These are phyloP conservation scores for Capronia epimyces DNA, from an alignment of 2,329 filamentous ascomycete species.

Conservation along the genomic window DNA sequence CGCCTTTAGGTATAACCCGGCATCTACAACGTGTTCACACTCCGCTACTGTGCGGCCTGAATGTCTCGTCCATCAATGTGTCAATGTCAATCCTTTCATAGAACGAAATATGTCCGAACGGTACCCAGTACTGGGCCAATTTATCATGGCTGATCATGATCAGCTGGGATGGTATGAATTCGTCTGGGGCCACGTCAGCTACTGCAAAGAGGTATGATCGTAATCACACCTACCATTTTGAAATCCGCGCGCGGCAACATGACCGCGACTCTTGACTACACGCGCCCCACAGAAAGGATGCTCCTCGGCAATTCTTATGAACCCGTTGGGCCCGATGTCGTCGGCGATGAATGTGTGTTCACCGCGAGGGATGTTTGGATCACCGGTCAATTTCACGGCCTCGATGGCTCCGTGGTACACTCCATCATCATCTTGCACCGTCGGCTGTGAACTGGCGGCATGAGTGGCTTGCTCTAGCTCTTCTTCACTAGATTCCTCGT, in stretches of 20 bases:
- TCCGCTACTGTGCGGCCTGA: constrained; percentile 1
- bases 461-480: not conserved
- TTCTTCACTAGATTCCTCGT: not conserved
- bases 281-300: constrained; percentile 66
- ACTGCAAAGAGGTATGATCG: not conserved
- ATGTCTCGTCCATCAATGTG: constrained; percentile 31
- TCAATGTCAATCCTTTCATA: constrained; percentile 43
- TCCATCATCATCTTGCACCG: constrained; percentile 6
- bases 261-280: constrained; percentile 68
- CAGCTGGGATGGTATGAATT: constrained; percentile 68
- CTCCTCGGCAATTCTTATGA: constrained; percentile 60
- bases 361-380: constrained; percentile 81
- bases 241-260: constrained; percentile 71
- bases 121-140: constrained; percentile 76
- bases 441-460: not conserved
- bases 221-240: constrained; percentile 55
- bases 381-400: constrained; percentile 86
- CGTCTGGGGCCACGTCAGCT: constrained; percentile 49
- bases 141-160: constrained; percentile 72
- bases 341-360: constrained; percentile 75
- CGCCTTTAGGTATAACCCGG: no score
- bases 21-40: not conserved
- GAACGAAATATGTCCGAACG: constrained; percentile 43
- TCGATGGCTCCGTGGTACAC: constrained; percentile 59
- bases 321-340: constrained; percentile 65